These are phyloP conservation scores for Clohesyomyces aquaticus DNA, from an alignment of 495 filamentous ascomycete genomes.

Conservation along the genomic window DNA sequence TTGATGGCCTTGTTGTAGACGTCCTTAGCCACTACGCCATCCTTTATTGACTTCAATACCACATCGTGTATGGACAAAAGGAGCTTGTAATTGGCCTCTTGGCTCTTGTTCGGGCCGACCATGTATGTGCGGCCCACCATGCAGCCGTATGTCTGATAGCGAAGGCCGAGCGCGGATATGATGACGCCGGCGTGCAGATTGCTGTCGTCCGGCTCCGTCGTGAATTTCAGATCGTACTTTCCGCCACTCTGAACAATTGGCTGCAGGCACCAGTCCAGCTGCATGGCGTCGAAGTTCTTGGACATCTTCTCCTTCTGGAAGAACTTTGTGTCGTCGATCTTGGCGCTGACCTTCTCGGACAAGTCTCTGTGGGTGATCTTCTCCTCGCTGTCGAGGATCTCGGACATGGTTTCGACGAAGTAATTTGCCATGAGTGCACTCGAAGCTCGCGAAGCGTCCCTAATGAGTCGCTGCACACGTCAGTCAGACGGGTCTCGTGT, in stretches of 20 bases:
- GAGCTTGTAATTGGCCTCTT: slow-evolving; percentile 93
- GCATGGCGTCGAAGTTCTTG: slow-evolving; percentile 80
- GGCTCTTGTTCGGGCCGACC: slow-evolving; percentile 88
- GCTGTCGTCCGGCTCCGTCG: slow-evolving; percentile 72
- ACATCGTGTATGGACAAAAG: slow-evolving; percentile 81
- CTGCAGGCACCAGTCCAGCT: slow-evolving; percentile 90
- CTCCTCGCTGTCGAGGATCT: slow-evolving; percentile 90
- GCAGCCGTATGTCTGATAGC: slow-evolving; percentile 93
- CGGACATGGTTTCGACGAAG: slow-evolving; percentile 97
- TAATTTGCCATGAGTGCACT: slow-evolving; percentile 90
- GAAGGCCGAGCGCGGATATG: slow-evolving; percentile 82
- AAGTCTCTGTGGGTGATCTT: slow-evolving; percentile 89
- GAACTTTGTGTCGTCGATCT: slow-evolving; percentile 90
- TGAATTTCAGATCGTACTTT: slow-evolving; percentile 85
- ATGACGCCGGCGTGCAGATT: slow-evolving; percentile 94
- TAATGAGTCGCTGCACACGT: slow-evolving; percentile 68
- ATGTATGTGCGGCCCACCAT: slow-evolving; percentile 90
- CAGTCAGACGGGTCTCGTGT: slow-evolving; percentile 6
- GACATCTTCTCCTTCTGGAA: slow-evolving; percentile 87
- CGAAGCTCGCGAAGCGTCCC: slow-evolving; percentile 88
- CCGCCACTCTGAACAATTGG: slow-evolving; percentile 96
- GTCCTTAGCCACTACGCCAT: slow-evolving; percentile 85
- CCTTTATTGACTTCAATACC: slow-evolving; percentile 85
- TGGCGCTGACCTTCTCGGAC: slow-evolving; percentile 79
- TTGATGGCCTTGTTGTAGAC: slow-evolving; percentile 85